Conservation (phyloP, 306 rosid genomes). For the Begonia fuchsioides region DNA sequence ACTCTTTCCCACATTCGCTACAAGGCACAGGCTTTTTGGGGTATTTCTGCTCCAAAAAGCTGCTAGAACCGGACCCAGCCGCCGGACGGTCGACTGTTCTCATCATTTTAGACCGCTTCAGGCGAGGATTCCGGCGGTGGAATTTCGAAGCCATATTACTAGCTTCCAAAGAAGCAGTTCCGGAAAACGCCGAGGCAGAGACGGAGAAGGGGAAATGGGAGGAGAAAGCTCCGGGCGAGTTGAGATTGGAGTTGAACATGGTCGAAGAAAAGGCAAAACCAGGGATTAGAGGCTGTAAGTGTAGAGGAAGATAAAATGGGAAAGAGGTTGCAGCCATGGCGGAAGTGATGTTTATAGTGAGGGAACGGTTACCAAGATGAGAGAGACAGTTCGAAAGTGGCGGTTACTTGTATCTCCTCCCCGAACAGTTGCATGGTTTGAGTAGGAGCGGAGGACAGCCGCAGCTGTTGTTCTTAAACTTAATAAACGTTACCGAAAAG, state of each 20-base stretch:
- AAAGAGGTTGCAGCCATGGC: neutral
- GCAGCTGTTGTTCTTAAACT: too few relatives aligned
- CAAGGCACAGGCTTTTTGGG: conserved; percentile 33
- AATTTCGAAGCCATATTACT: neutral
- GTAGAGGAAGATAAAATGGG: too few relatives aligned
- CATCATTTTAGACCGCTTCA: conserved; percentile 25
- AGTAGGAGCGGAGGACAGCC: too few relatives aligned
- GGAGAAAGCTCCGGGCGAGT: neutral
- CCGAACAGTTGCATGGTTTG: too few relatives aligned
- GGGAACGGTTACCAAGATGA: neutral
- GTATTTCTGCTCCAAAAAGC: conserved; percentile 14
- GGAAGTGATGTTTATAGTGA: neutral
- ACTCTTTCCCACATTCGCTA: conserved; percentile 57
- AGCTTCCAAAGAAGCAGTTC: neutral
- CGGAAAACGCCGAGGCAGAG: neutral
- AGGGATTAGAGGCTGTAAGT: neutral
- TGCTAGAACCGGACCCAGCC: neutral
- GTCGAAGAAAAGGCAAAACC: neutral
- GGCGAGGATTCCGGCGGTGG: conserved; percentile 12
- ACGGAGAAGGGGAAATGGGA: neutral
- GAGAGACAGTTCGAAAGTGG: neutral
- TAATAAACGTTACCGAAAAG: too few relatives aligned
- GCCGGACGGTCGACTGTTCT: neutral
- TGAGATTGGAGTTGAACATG: neutral
- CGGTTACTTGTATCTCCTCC: neutral